Conservation (phyloP, 805 yeast species). For the Saturnispora silvae region DNA sequence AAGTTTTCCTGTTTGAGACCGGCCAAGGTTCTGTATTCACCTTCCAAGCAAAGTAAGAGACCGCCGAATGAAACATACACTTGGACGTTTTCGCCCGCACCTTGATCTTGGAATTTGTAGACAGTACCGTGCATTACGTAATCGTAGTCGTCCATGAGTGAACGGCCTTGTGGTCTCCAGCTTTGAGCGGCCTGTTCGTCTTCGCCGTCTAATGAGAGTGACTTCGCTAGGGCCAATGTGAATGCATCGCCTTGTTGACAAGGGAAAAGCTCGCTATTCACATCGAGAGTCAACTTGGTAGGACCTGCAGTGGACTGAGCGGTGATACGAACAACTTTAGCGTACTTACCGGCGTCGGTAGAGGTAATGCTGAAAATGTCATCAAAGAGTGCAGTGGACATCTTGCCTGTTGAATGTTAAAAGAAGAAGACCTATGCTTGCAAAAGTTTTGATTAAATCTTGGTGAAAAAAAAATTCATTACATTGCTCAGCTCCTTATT, state of each 20-base stretch:
- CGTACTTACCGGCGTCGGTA: conserved; percentile 82
- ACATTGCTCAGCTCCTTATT: no score
- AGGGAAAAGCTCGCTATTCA: conserved; percentile 88
- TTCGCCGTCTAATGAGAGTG: conserved; percentile 49
- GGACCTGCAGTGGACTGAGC: conserved; percentile 77
- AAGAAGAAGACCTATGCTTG: background rate
- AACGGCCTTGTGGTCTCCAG: conserved; percentile 74
- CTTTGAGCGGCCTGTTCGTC: conserved; percentile 37
- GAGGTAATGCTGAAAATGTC: conserved; percentile 82
- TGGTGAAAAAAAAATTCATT: no score
- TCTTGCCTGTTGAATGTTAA: no score
- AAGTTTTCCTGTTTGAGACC: conserved; percentile 89
- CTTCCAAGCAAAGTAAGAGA: conserved; percentile 84
- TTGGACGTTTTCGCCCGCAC: conserved; percentile 56
- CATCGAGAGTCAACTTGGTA: conserved; percentile 75
- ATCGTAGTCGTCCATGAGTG: conserved; percentile 93
- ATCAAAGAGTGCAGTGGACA: conserved; percentile 78
- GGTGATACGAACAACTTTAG: conserved; percentile 80
- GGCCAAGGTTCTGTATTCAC: conserved; percentile 82
- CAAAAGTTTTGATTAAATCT: background rate
- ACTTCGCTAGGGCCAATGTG: conserved; percentile 77
- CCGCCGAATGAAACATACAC: conserved; percentile 97
- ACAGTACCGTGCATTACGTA: conserved; percentile 98
- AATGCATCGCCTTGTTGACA: conserved; percentile 64
- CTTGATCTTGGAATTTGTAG: conserved; percentile 86